These are phyloP conservation scores for Xylaria multiplex DNA, from an alignment of 2,329 filamentous ascomycete species.

Conservation along the genomic window DNA sequence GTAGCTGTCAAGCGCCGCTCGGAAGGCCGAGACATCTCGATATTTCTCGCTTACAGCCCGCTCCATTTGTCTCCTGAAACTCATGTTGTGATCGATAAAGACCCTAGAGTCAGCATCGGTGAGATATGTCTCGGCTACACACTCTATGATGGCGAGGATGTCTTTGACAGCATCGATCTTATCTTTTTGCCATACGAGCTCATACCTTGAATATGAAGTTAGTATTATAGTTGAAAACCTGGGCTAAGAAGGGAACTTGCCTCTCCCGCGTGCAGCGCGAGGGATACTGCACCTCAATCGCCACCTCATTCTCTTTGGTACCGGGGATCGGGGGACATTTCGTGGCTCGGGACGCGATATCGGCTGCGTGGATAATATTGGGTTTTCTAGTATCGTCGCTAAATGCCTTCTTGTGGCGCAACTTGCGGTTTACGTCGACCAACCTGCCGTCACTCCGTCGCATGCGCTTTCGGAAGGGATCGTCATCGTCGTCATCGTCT, in stretches of 20 bases:
- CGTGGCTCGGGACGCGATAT: conserved; percentile 62
- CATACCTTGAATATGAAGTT: conserved; percentile 62
- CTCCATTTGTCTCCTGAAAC: conserved; percentile 80
- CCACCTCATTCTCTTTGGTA: conserved; percentile 62
- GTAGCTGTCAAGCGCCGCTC: conserved; percentile 77
- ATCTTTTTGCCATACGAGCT: conserved; percentile 81
- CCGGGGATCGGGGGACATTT: conserved; percentile 63
- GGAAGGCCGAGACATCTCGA: conserved; percentile 73
- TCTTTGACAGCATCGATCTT: conserved; percentile 81
- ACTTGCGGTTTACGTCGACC: conserved; percentile 58
- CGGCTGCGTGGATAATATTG: conserved; percentile 67
- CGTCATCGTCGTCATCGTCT: conserved; percentile 63
- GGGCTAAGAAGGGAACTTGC: conserved; percentile 54
- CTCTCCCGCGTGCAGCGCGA: conserved; percentile 75
- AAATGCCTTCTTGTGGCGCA: conserved; percentile 59
- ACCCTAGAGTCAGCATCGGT: conserved; percentile 72
- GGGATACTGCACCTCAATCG: conserved; percentile 84
- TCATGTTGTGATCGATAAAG: conserved; percentile 77
- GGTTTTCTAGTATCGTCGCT: conserved; percentile 55
- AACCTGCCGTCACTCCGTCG: conserved; percentile 55
- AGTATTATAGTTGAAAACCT: conserved; percentile 32
- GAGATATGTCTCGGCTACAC: conserved; percentile 80
- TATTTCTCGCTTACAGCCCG: conserved; percentile 76
- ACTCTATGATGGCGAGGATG: conserved; percentile 74
- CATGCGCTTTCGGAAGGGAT: conserved; percentile 63